Percentiles rank a stretch among this genome's conserved stretches.
Evolutionary conservation across 2,329 filamentous ascomycete species (phyloP).

Genomic region (Pezicula carpinea): DNA sequence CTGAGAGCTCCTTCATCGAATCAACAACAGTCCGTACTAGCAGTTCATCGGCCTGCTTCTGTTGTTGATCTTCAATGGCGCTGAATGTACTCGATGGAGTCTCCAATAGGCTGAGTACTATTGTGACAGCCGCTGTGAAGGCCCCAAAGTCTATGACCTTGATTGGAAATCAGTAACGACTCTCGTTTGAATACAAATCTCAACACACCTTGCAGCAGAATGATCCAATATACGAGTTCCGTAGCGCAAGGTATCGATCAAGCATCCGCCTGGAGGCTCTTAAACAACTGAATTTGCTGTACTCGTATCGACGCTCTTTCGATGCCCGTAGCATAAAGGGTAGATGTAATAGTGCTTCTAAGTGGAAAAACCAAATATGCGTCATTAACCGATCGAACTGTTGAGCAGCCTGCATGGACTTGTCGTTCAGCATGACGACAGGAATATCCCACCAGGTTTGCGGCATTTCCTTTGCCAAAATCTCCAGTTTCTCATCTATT

Average conservation of each 20-base stretch:
- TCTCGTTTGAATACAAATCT: neutral
- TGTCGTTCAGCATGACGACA: neutral
- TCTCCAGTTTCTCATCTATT: constrained; percentile 8
- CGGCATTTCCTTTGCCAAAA: constrained; percentile 6
- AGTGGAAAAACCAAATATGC: constrained; percentile 7
- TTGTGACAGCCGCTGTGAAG: constrained; percentile 7
- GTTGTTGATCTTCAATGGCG: neutral
- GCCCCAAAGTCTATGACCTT: constrained; percentile 8
- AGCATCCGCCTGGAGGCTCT: constrained; percentile 6
- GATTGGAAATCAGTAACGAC: no score
- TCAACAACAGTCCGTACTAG: constrained; percentile 2
- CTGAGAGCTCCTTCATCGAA: constrained; percentile 2
- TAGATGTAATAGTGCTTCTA: constrained; percentile 5
- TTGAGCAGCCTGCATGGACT: neutral
- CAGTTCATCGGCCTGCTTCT: neutral
- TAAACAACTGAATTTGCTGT: constrained; percentile 7
- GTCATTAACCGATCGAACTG: constrained; percentile 4
- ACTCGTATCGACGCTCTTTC: constrained; percentile 9
- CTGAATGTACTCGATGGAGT: neutral
- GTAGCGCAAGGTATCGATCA: constrained; percentile 2
- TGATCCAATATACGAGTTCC: neutral
- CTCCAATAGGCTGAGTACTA: constrained; percentile 6
- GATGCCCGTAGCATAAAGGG: constrained; percentile 10
- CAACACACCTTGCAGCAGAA: constrained; percentile 9
- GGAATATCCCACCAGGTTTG: constrained; percentile 5